Evolutionary conservation across 2,329 filamentous ascomycete genomes (phyloP).

Genomic region (Thielaviopsis euricoi): DNA sequence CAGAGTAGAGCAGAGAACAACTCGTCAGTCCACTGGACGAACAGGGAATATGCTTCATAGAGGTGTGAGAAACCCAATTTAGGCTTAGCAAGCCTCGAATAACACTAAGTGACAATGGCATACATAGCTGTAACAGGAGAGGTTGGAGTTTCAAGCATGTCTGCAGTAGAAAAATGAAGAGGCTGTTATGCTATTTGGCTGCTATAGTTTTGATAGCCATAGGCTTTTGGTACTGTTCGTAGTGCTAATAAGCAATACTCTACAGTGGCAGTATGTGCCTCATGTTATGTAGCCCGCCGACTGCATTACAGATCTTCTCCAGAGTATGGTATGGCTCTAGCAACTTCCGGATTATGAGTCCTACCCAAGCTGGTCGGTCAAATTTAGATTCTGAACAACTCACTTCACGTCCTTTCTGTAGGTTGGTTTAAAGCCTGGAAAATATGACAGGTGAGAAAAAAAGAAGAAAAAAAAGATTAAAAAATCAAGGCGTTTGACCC

Average conservation of each 20-base stretch:
- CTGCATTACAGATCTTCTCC: neutral
- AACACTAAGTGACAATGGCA: neutral
- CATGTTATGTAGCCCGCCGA: no score
- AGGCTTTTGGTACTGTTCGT: no score
- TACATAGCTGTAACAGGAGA: neutral
- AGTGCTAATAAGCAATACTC: no score
- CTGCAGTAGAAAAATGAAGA: neutral
- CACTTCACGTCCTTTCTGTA: neutral
- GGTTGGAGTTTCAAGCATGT: neutral
- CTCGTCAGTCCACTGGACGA: neutral
- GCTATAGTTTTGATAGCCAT: neutral
- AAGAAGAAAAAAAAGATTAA: neutral
- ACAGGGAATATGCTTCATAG: neutral
- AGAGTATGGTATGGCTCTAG: no score
- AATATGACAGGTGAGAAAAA: neutral
- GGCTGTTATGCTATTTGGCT: neutral
- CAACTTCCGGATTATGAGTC: neutral
- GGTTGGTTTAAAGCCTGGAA: neutral
- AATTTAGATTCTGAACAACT: neutral
- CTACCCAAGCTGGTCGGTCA: neutral
- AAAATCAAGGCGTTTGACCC: neutral
- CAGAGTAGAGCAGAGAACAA: neutral
- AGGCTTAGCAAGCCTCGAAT: neutral
- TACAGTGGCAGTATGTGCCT: no score
- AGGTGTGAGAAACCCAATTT: neutral